Conservation (phyloP, 2,329 filamentous ascomycete species). For the Epichloe elymi region DNA sequence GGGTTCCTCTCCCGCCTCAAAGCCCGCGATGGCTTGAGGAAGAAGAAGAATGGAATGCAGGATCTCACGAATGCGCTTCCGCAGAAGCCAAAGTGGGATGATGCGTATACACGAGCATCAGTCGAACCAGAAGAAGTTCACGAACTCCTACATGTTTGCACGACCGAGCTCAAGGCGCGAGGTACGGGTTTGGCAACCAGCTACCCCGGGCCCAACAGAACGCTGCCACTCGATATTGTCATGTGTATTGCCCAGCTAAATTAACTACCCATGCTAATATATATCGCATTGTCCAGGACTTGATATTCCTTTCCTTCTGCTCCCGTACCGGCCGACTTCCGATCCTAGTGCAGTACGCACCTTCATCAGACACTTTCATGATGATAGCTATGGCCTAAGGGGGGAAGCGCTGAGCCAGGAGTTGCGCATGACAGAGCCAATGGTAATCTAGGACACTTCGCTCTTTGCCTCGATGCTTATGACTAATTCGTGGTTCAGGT, state of each 20-base stretch:
- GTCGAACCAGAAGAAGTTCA: slow-evolving; percentile 85
- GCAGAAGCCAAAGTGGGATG: slow-evolving; percentile 68
- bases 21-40: slow-evolving; percentile 57
- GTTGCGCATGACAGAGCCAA: slow-evolving; percentile 81
- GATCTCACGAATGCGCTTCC: slow-evolving; percentile 38
- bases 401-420: slow-evolving; percentile 66
- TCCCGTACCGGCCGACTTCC: slow-evolving; percentile 87
- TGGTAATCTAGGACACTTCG: slow-evolving; percentile 47
- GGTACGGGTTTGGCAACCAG: slow-evolving; percentile 42
- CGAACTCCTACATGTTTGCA: slow-evolving; percentile 73
- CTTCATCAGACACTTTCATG: slow-evolving; percentile 89
- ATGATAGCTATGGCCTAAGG: slow-evolving; percentile 50
- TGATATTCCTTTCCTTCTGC: slow-evolving; percentile 79
- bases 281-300: slow-evolving; percentile 43
- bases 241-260: neutral
- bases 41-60: slow-evolving; percentile 52
- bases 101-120: slow-evolving; percentile 71
- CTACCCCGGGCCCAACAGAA: neutral
- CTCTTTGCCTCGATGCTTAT: neutral
- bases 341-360: slow-evolving; percentile 85
- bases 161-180: slow-evolving; percentile 83
- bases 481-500: slow-evolving; percentile 42
- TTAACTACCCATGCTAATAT: slow-evolving; percentile 1
- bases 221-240: neutral
- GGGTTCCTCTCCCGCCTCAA: slow-evolving; percentile 54